These are phyloP conservation scores for Hippophae gyantsensis DNA, from an alignment of 306 rosid genomes.

Conservation along the genomic window DNA sequence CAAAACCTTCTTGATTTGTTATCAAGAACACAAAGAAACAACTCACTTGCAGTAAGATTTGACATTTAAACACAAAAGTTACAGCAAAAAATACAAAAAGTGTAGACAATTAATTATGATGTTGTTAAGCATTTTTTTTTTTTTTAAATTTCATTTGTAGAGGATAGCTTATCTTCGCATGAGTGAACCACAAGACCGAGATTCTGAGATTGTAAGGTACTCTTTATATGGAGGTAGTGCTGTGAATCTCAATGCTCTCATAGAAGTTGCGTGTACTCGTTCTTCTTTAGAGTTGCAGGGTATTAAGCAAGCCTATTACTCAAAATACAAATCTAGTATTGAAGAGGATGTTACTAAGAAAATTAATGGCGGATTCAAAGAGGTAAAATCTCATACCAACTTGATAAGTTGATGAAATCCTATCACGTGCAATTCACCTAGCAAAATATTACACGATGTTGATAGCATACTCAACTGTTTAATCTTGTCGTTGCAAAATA, in stretches of 20 bases:
- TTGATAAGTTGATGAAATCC: too few relatives aligned
- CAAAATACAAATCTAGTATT: constrained; percentile 11
- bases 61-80: neutral
- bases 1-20: constrained; percentile 12
- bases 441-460: too few relatives aligned
- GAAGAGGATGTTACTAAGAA: constrained; percentile 7
- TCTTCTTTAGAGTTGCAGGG: constrained; percentile 12
- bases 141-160: constrained; percentile 4
- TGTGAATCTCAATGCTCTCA: constrained; percentile 3
- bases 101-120: too few relatives aligned
- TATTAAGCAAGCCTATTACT: constrained; percentile 14
- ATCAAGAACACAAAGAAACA: constrained; percentile 9
- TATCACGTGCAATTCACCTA: too few relatives aligned
- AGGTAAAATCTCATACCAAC: neutral
- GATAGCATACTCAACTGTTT: too few relatives aligned
- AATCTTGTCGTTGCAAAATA: too few relatives aligned
- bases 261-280: constrained; percentile 15
- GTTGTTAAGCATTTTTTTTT: too few relatives aligned
- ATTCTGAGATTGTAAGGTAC: constrained; percentile 19
- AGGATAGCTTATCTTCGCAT: constrained; percentile 18
- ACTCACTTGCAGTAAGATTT: constrained; percentile 15
- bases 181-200: constrained; percentile 19
- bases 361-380: constrained; percentile 11
- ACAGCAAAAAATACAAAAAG: too few relatives aligned
- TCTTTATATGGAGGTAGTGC: constrained; percentile 6